These are phyloP conservation scores for Xylariomycetidae sp. DNA, from an alignment of 2,329 filamentous ascomycete genomes.

Conservation along the genomic window DNA sequence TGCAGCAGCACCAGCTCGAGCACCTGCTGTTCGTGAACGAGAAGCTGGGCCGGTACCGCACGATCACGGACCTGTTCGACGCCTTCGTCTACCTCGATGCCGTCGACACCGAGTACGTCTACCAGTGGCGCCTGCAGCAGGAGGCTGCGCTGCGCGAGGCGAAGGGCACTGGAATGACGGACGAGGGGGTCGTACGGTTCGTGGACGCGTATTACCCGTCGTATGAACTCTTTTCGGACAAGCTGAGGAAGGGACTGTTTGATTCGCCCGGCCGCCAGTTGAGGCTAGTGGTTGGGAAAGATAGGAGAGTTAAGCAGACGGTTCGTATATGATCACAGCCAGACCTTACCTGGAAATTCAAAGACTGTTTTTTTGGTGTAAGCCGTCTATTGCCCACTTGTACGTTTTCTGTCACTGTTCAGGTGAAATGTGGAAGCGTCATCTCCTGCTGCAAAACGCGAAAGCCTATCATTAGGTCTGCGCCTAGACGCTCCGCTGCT, in stretches of 20 bases:
- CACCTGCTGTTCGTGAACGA: constrained; percentile 47
- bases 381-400: too few species aligned
- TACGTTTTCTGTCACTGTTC: too few species aligned
- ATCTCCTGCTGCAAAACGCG: too few species aligned
- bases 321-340: constrained; percentile 46
- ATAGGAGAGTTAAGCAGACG: constrained; percentile 53
- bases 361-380: too few species aligned
- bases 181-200: constrained; percentile 71
- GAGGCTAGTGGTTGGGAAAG: constrained; percentile 53
- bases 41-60: constrained; percentile 40
- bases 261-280: constrained; percentile 47
- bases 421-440: too few species aligned
- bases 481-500: too few species aligned
- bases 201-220: constrained; percentile 64
- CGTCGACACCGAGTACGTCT: constrained; percentile 67
- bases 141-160: constrained; percentile 62
- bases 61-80: constrained; percentile 43
- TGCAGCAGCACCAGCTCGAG: constrained; percentile 39
- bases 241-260: constrained; percentile 53
- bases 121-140: constrained; percentile 78
- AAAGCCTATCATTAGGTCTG: too few species aligned
- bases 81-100: constrained; percentile 61
- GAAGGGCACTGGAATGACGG: constrained; percentile 73
- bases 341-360: too few species aligned
- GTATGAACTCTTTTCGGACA: constrained; percentile 63